These are phyloP conservation scores for Amphibolis antarctica DNA, from an alignment of 106 monocot genomes.

Conservation along the genomic window DNA sequence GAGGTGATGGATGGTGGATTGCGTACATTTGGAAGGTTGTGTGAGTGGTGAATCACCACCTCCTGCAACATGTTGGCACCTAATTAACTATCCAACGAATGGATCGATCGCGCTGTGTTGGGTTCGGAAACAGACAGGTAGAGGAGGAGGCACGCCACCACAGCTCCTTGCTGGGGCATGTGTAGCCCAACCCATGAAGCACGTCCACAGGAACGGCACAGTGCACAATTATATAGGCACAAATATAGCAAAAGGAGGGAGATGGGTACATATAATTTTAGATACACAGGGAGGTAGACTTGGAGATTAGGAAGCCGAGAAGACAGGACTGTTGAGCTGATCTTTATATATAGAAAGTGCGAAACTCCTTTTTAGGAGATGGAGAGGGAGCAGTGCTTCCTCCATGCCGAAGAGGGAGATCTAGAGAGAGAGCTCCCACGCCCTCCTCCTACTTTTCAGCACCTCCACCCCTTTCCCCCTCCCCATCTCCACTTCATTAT, in stretches of 20 bases:
- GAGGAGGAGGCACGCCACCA: not conserved
- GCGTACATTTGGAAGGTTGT: too few species aligned
- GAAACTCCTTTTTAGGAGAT: not conserved
- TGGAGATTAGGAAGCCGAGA: slow-evolving; percentile 2
- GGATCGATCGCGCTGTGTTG: too few species aligned
- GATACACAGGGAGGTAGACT: not conserved
- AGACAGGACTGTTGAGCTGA: not conserved
- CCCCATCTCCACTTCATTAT: too few species aligned
- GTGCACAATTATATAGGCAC: not conserved
- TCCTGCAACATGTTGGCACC: too few species aligned
- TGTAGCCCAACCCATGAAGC: not conserved
- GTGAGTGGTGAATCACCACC: too few species aligned
- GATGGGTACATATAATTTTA: not conserved
- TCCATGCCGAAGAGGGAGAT: not conserved
- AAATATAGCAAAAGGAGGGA: not conserved
- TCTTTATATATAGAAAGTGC: not conserved
- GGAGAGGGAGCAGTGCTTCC: not conserved
- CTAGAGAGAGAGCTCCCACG: not conserved
- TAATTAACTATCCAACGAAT: too few species aligned
- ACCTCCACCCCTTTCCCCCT: not conserved
- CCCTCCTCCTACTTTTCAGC: not conserved
- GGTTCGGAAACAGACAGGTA: not conserved
- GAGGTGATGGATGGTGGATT: too few species aligned
- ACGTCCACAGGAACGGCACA: not conserved
- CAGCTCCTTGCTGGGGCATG: too few species aligned